Evolutionary conservation across 768 basidiomycete genomes (phyloP).

Genomic region (Paxillus involutus): DNA sequence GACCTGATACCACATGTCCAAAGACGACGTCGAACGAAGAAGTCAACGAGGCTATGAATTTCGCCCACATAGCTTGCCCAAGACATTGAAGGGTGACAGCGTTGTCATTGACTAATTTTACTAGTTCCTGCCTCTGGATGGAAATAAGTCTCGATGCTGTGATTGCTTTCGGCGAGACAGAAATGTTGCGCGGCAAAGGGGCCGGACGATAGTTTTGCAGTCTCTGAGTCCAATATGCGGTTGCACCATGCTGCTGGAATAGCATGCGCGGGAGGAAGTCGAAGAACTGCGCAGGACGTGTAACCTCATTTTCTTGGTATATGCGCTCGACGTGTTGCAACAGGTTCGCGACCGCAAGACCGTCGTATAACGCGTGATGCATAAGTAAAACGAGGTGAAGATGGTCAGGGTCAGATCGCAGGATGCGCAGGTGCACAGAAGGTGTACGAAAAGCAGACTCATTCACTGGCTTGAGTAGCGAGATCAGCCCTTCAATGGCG

Average conservation of each 20-base stretch:
- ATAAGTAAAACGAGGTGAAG: conserved; percentile 37
- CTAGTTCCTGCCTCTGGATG: conserved; percentile 7
- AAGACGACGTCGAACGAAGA: conserved; percentile 40
- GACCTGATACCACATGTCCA: conserved; percentile 47
- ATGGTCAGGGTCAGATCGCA: conserved; percentile 3
- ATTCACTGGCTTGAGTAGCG: conserved; percentile 14
- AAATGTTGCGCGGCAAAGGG: conserved; percentile 16
- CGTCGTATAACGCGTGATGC: conserved; percentile 52
- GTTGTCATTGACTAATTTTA: conserved; percentile 15
- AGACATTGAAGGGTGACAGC: conserved; percentile 38
- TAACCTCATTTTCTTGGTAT: conserved; percentile 25
- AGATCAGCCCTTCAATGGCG: conserved; percentile 10
- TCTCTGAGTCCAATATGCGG: conserved; percentile 36
- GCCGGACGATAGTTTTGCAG: conserved; percentile 24
- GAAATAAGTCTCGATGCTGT: conserved; percentile 11
- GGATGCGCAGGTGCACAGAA: conserved; percentile 29
- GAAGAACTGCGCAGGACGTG: conserved; percentile 32
- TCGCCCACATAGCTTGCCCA: conserved; percentile 33
- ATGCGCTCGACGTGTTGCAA: conserved; percentile 30
- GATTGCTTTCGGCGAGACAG: conserved; percentile 8
- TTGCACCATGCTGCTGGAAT: conserved; percentile 37
- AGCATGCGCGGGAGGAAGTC: conserved; percentile 38
- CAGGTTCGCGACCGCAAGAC: conserved; percentile 39
- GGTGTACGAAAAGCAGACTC: conserved; percentile 28
- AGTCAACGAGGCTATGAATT: conserved; percentile 20